A percentile compares a stretch with the other conserved stretches of the same genome.
These are phyloP conservation scores for Diplosphaera chodatii DNA, from an alignment of 139 green algal genomes.

Conservation along the genomic window DNA sequence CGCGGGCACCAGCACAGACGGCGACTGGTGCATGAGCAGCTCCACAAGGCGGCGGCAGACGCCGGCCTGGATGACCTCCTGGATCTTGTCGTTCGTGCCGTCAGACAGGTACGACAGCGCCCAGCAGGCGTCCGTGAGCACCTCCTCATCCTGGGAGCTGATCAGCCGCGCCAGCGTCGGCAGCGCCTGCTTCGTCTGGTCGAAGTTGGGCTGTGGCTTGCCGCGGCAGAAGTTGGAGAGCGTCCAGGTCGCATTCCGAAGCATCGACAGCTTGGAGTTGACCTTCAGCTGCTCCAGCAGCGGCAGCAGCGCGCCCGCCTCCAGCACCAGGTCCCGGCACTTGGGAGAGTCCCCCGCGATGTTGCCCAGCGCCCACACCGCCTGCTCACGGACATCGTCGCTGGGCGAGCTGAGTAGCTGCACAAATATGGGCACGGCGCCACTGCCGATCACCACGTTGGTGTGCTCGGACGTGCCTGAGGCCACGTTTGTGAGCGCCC, in stretches of 20 bases:
- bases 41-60: conserved; percentile 89
- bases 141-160: conserved; percentile 91
- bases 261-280: conserved; percentile 91
- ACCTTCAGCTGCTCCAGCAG: conserved; percentile 91
- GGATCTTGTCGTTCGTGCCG: conserved; percentile 98
- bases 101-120: conserved; percentile 97
- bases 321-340: conserved; percentile 93
- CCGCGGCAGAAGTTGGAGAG: conserved; percentile 99
- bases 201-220: conserved; percentile 79
- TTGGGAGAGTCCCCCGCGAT: conserved; percentile 91
- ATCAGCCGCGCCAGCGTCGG: conserved; percentile 89
- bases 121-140: conserved; percentile 99
- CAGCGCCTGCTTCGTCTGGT: conserved; percentile 78
- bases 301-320: conserved; percentile 71
- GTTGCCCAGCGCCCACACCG: conserved; percentile 99
- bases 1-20: conserved; percentile 90
- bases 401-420: conserved; percentile 81
- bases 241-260: conserved; percentile 99
- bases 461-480: conserved; percentile 96
- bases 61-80: conserved; percentile 93
- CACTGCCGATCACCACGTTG: conserved; percentile 92
- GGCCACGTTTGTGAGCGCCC: conserved; percentile 98
- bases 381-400: conserved; percentile 97
- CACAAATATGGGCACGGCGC: conserved; percentile 97
- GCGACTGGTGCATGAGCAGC: conserved; percentile 59